Evolutionary conservation across 371 early-diverging fungal species (phyloP), one percentile per base, ranked within the genome.

Genomic region (Mucor velutinosus): DNA sequence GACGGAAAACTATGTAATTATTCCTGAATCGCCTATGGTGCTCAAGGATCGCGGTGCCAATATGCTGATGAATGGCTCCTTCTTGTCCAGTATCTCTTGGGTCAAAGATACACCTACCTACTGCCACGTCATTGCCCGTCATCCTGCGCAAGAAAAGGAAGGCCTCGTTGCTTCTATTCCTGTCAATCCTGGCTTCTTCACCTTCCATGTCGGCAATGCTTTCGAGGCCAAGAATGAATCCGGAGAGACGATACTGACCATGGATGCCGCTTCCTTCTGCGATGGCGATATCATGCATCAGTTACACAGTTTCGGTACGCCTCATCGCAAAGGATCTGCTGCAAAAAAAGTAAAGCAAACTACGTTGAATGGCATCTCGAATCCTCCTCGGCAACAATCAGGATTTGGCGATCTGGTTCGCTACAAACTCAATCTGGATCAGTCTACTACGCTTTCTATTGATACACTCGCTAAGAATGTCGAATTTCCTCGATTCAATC

Each of bases 151-250:
- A 23, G 19, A 70, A 11, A 61, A 47, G 32, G 62, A 27, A 25
- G 73, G 81, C 4, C 82, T 80, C 43, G 73, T 88, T 11, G 85
- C 85, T 0, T 83, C 86, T 0, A 77, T 85, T 30, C 77, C 82
- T 35, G 69, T 70, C 0, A 49, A 49, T 23, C 77, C 79, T 15
- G 72, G 81, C 0, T 86, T 79, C 49, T 87, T 80, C 55, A 75
- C 82, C 7, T 87, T 89, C 67, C 89, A 89, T 68, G 72, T 73
- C 0, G 68, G 79, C 35, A 89, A 88, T 68, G 86, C 81, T 0
- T 86, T 69, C 49, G 89, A 88, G 21, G 67, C 62, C 6, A 71
- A 61, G 4, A 77, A 78, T 51, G 67, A 47, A 49, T 19, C 69
- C 49, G 74, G 72, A 49, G 53, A 82, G 64, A 41, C 43, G 37